These are phyloP conservation scores for Pestalotiopsis sp. DNA, from an alignment of 2,329 filamentous ascomycete genomes.

Conservation along the genomic window DNA sequence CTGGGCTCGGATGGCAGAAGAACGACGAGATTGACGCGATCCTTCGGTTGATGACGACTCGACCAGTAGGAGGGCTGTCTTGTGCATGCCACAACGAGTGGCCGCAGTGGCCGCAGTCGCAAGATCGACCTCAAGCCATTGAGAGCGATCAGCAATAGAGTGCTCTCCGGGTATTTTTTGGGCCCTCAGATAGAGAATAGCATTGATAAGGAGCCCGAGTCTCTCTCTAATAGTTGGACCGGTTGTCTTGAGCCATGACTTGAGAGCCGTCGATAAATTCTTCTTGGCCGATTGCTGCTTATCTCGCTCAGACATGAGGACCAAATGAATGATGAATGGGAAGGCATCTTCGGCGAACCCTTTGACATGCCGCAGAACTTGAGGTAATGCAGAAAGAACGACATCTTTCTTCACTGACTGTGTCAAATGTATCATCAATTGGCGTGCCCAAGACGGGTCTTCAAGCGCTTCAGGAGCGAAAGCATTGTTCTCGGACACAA, in stretches of 20 bases:
- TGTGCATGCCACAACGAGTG: constrained; percentile 79
- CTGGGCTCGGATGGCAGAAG: constrained; percentile 57
- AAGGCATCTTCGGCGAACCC: constrained; percentile 75
- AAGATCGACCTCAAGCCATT: constrained; percentile 87
- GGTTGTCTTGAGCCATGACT: constrained; percentile 61
- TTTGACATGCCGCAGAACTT: constrained; percentile 66
- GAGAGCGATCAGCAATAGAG: constrained; percentile 76
- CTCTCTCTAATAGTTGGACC: constrained; percentile 57
- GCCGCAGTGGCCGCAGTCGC: constrained; percentile 71
- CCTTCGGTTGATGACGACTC: constrained; percentile 63
- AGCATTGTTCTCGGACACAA: constrained; percentile 30
- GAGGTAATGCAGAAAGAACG: constrained; percentile 69
- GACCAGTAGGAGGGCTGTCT: constrained; percentile 80
- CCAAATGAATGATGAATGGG: constrained; percentile 83
- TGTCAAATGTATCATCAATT: constrained; percentile 64
- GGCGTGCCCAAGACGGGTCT: constrained; percentile 59
- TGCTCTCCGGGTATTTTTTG: constrained; percentile 74
- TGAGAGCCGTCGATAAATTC: constrained; percentile 66
- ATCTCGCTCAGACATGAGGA: constrained; percentile 70
- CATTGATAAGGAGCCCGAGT: constrained; percentile 73
- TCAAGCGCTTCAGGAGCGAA: constrained; percentile 44
- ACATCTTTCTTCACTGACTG: constrained; percentile 63
- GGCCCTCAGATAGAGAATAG: constrained; percentile 84
- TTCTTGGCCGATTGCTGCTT: constrained; percentile 61
- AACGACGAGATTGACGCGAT: constrained; percentile 64